Base-by-base conservation (phyloP, 1,284 basidiomycete species). In the Ceratobasidium sp. region DNA sequence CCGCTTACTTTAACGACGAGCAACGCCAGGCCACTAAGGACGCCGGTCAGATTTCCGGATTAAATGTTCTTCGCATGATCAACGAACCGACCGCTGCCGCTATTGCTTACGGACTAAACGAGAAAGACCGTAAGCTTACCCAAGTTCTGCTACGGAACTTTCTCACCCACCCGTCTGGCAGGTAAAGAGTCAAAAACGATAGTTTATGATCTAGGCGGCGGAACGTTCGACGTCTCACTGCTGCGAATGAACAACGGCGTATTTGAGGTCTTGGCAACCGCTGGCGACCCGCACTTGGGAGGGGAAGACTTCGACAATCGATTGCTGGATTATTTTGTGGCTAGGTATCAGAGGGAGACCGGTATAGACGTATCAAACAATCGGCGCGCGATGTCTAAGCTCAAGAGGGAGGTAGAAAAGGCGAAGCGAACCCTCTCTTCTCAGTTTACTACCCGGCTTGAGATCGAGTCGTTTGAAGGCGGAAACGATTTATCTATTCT, bases 401-500 rank as follows among this genome's bases (percentile, higher is more conserved):
- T 90, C 81, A 89, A 90, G 86, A 88, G 89, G 77, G 89, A 90
- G 89, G 80, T 61, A 18, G 71, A 61, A 26, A 63, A 63, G 28
- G 89, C 89, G 83, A 91, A 90, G 88, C 85, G 89, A 75, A 89
- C 88, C 46, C 86, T 91, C 55, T 91, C 90, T 51, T 86, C 85
- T 80, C 89, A 90, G 83, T 88, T 89, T 87, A 86, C 85, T 78
- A 88, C 88, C 83, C 87, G 87, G 85, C 86, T 91, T 82, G 89
- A 91, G 83, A 89, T 91, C 79, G 89, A 90, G 84, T 86, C 89
- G 55, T 89, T 91, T 85, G 89, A 89, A 84, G 86, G 87, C 80
- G 93, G 94, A 80, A 93, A 95, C 85, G 97, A 98, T 89, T 98
- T 98, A 90, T 96, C 94, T 70, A 92, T 97, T 84, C 96, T 93